Evolutionary conservation across 495 filamentous ascomycete genomes (phyloP).

Genomic region (Hypoxylon intermedium): DNA sequence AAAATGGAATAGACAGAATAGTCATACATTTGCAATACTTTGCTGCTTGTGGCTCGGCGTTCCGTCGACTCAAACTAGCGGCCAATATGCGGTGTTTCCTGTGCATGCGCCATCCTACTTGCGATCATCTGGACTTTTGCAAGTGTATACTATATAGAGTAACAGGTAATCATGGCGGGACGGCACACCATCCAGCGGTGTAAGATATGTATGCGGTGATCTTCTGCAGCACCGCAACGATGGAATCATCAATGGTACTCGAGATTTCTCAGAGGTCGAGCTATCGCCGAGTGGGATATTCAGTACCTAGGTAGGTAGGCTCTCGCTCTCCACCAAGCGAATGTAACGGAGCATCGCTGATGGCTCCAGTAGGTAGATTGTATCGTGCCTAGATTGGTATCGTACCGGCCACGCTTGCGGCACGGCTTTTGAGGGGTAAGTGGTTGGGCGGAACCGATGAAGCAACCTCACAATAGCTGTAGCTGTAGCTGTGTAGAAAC

Average conservation of each 20-base stretch:
- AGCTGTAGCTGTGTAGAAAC: constrained; percentile 20
- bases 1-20: constrained; percentile 20
- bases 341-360: neutral
- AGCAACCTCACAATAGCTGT: constrained; percentile 13
- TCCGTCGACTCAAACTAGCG: constrained; percentile 2
- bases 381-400: neutral
- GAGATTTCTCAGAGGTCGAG: neutral
- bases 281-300: neutral
- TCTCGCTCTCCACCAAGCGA: too few species aligned
- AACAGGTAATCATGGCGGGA: constrained; percentile 22
- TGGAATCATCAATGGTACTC: neutral
- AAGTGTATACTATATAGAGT: neutral
- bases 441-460: constrained; percentile 17
- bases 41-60: constrained; percentile 18
- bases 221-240: neutral
- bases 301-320: too few species aligned
- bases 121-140: constrained; percentile 18
- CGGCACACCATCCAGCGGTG: constrained; percentile 8
- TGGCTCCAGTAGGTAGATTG: neutral
- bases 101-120: neutral
- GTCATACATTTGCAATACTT: constrained; percentile 17
- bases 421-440: constrained; percentile 28
- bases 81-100: constrained; percentile 19
- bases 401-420: constrained; percentile 15
- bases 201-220: constrained; percentile 1